Evolutionary conservation across 106 monocot species (phyloP), one percentile per base, ranked within the genome.

Genomic region (Vanilla planifolia): DNA sequence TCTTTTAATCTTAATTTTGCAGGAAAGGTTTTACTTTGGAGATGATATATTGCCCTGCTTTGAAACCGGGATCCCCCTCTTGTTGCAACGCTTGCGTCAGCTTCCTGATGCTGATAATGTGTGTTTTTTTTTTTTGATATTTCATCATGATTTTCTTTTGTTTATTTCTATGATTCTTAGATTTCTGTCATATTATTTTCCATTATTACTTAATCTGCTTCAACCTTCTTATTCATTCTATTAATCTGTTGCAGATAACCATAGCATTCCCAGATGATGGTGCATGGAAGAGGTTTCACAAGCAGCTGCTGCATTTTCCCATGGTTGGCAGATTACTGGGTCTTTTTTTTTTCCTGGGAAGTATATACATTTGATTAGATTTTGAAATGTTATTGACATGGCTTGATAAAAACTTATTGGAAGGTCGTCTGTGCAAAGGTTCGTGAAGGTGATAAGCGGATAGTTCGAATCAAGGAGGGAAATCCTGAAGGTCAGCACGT

Each of bases 181-280:
- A 29, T 2, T 52, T 52, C 52, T 52, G 29, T 28, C 14, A 13
- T 29, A 29, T 52, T 7, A 33, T 51, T 51, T 37, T 5, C 37
- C 0, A 10, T 6, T 37, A 37, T 37, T 6, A 6, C 10, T 37
- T 33, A 8, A 34, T 57, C 20, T 14, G 19, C 3, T 46, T 6
- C 35, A 60, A 19, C 2, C 3, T 48, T 33, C 13, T 16, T 43
- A 57, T 33, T 47, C 21, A 2, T 32, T 40, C 20, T 36, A 6
- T 26, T 8, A 53, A 51, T 39, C 34, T 42, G 37, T 56, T 5
- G 30, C 69, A 94, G 96, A 70, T 96, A 32, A 87, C 87, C 23
- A 91, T 96, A 68, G 96, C 96, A 34, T 96, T 96, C 64, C 96
- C 96, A 17, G 96, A 96, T 79, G 96, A 96, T 71, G 96, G 96